phyloP scores from a whole-genome alignment of 441 rosid species.

The Adansonia gregorii region DNA sequence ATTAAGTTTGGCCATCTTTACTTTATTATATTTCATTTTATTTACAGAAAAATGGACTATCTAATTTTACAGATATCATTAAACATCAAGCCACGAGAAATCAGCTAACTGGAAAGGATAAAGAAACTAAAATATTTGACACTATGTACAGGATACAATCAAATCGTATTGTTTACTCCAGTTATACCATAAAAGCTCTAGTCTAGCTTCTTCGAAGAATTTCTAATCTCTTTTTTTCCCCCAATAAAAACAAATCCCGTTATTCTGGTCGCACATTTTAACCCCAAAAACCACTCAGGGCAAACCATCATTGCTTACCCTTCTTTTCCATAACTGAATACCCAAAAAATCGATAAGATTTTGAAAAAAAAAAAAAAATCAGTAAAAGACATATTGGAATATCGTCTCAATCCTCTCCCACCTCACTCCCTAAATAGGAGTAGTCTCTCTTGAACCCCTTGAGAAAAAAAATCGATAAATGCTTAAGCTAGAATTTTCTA shows the following conservation, averaged over 20 bases:
- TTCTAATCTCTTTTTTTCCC: neutral
- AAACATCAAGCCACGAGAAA: constrained; percentile 2
- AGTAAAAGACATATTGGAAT: neutral
- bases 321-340: neutral
- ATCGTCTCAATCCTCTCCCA: constrained; percentile 1
- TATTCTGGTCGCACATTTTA: neutral
- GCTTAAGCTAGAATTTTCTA: neutral
- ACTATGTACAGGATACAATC: neutral
- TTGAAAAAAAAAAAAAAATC: neutral
- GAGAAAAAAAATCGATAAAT: neutral
- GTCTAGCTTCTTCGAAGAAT: neutral
- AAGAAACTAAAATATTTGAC: neutral
- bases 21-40: neutral
- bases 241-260: neutral
- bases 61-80: neutral
- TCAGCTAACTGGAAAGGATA: neutral
- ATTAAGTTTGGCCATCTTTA: neutral
- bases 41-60: neutral
- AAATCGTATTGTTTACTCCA: neutral
- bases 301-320: constrained; percentile 3
- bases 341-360: neutral
- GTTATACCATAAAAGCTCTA: neutral
- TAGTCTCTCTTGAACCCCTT: neutral
- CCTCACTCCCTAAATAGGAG: neutral
- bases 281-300: neutral